These are phyloP conservation scores for Globisporangium okanoganense DNA, from an alignment of 352 stramenopile species.

Conservation along the genomic window DNA sequence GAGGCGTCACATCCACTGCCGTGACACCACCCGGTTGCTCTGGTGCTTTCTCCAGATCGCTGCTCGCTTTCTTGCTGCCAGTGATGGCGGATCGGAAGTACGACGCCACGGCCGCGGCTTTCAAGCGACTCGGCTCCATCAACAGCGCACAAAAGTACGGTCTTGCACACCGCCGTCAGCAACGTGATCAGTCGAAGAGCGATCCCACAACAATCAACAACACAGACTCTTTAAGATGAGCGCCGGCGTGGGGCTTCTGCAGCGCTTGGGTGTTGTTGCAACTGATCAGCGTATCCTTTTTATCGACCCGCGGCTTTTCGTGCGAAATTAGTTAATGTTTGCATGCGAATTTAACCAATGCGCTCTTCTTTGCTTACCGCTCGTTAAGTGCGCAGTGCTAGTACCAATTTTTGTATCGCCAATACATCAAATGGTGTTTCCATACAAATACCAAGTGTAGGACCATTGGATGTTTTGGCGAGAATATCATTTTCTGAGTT, in stretches of 20 bases:
- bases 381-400: too few relatives aligned
- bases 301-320: constrained; percentile 5
- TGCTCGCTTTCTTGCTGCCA: constrained; percentile 10
- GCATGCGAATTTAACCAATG: neutral
- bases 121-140: constrained; percentile 14
- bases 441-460: too few relatives aligned
- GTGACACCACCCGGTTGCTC: neutral
- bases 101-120: constrained; percentile 28
- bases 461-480: too few relatives aligned
- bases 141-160: neutral
- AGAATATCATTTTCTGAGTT: too few relatives aligned
- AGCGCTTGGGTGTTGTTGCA: neutral
- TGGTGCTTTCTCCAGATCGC: neutral
- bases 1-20: neutral
- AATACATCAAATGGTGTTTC: too few relatives aligned
- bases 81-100: constrained; percentile 42
- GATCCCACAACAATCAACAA: neutral
- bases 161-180: neutral
- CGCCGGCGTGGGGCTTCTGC: neutral
- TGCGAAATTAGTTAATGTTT: too few relatives aligned
- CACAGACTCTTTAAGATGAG: neutral
- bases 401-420: too few relatives aligned
- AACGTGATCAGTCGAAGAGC: neutral
- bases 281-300: neutral
- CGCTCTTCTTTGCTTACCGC: neutral